Conservation (phyloP, 2,329 filamentous ascomycete species). For the Diplodia corticola region DNA sequence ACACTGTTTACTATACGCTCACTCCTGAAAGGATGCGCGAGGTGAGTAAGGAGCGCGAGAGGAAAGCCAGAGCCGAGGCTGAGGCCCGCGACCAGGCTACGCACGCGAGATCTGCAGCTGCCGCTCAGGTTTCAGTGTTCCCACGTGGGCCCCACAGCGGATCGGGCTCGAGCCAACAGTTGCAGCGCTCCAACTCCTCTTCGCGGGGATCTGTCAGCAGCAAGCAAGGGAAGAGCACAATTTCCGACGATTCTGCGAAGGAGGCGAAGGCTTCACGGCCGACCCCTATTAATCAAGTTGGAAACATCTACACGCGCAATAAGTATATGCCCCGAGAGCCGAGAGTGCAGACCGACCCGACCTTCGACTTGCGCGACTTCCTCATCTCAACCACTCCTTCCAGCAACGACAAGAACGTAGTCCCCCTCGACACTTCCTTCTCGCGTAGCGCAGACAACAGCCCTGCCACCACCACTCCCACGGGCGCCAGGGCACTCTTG, state of each 20-base stretch:
- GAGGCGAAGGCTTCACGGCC: constrained; percentile 15
- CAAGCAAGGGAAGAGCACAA: constrained; percentile 5
- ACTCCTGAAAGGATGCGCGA: constrained; percentile 50
- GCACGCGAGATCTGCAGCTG: not conserved
- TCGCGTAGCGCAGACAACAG: not conserved
- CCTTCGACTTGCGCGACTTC: constrained; percentile 84
- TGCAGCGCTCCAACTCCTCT: constrained; percentile 15
- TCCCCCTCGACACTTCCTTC: constrained; percentile 14
- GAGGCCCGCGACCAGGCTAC: constrained; percentile 7
- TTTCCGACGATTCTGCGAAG: constrained; percentile 18
- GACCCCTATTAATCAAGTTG: constrained; percentile 11
- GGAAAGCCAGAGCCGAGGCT: not conserved
- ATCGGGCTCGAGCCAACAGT: constrained; percentile 27
- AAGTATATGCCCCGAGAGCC: constrained; percentile 65
- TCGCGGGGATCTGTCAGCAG: not conserved
- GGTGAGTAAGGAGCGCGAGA: constrained; percentile 36
- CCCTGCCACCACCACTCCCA: not conserved
- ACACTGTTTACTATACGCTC: constrained; percentile 53
- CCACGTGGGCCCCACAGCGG: constrained; percentile 35
- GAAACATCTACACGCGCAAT: constrained; percentile 16
- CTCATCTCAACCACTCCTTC: constrained; percentile 76
- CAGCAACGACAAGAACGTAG: constrained; percentile 12
- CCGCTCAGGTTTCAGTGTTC: constrained; percentile 30
- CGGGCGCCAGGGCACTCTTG: not conserved
- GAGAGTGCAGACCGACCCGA: constrained; percentile 67